phyloP scores from a whole-genome alignment of 2,329 filamentous ascomycete genomes.

The Fusarium newnesense region DNA sequence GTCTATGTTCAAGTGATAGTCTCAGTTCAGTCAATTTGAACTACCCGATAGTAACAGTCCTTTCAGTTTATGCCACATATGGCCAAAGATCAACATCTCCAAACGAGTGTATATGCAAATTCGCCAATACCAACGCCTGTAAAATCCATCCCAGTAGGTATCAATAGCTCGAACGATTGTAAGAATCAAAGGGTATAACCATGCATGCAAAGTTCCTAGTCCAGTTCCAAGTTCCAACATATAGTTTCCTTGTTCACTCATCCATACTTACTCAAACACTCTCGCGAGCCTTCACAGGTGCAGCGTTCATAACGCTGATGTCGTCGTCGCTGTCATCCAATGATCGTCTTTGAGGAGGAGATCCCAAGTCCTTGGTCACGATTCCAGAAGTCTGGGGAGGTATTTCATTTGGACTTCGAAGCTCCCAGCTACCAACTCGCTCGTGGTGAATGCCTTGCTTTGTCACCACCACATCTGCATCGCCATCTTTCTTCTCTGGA shows the following conservation, averaged over 20 bases:
- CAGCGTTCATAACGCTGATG: constrained; percentile 50
- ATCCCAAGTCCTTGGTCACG: constrained; percentile 39
- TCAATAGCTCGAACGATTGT: constrained; percentile 24
- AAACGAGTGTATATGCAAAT: constrained; percentile 20
- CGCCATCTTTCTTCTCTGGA: constrained; percentile 56
- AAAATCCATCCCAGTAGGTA: constrained; percentile 8
- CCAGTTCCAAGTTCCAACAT: background rate
- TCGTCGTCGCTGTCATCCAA: constrained; percentile 47
- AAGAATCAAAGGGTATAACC: constrained; percentile 41
- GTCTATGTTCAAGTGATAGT: background rate
- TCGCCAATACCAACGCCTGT: constrained; percentile 28
- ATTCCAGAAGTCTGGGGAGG: constrained; percentile 33
- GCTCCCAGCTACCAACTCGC: constrained; percentile 62
- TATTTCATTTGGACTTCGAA: constrained; percentile 42
- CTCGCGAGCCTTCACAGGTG: constrained; percentile 53
- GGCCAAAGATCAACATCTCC: background rate
- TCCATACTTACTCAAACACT: constrained; percentile 45
- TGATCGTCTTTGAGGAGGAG: constrained; percentile 27
- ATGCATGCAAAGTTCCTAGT: background rate
- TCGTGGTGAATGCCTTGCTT: constrained; percentile 55
- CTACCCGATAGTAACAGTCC: background rate
- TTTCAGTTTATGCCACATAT: background rate
- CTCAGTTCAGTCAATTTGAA: background rate
- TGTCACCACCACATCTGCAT: constrained; percentile 55
- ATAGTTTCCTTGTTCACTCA: background rate